Base-by-base conservation (phyloP, 2,329 filamentous ascomycete genomes). In the Proliferodiscus dingleyae region DNA sequence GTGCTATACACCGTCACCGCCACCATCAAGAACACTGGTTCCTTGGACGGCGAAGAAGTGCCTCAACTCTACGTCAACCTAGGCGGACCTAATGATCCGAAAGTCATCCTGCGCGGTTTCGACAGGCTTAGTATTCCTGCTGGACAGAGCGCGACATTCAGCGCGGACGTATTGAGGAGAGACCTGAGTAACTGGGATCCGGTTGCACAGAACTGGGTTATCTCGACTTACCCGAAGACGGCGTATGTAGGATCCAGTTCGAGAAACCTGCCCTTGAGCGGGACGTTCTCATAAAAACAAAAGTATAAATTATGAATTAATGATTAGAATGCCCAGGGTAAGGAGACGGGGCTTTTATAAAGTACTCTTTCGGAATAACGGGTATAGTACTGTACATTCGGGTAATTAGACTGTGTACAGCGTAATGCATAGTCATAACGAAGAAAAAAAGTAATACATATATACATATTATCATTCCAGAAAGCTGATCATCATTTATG, bases 151-250 rank as follows among this genome's bases (percentile, higher is more conserved):
- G 73, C 70, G 3, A 78, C 73, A 2, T 94, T 93, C 71, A 72
- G 66, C 1, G 81, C 79, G 0, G 75, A 81, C 13, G 67, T 96
- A 45, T 89, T 82, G 5, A 77, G 90, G 30, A 81, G 89, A 46
- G 91, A 96, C 61, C 56, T 96, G 45, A 89, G 84, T 63, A 93
- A 89, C 70, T 96, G 91, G 90, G 87, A 95, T 56, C 71, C 78
- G 1, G 73, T 62, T 1, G 64, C 69, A n/a, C 90, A 96, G 73
- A 83, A 96, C 71, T 97, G 91, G 90, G 77, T 89, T 37, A 57
- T 64, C 22, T 55, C 52, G 4, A 46, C 48, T 34, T 53, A 52
- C 18, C 52, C 59, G 1, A 64, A 64, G 55, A 62, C 50, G 7
- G 56, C 61, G n/a, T 59, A 56, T 53, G 60, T 64, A 2, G 62